Percentiles rank a stretch among this genome's conserved stretches.
phyloP scores from a whole-genome alignment of 768 basidiomycete genomes.

The Kwoniella botswanensis region DNA sequence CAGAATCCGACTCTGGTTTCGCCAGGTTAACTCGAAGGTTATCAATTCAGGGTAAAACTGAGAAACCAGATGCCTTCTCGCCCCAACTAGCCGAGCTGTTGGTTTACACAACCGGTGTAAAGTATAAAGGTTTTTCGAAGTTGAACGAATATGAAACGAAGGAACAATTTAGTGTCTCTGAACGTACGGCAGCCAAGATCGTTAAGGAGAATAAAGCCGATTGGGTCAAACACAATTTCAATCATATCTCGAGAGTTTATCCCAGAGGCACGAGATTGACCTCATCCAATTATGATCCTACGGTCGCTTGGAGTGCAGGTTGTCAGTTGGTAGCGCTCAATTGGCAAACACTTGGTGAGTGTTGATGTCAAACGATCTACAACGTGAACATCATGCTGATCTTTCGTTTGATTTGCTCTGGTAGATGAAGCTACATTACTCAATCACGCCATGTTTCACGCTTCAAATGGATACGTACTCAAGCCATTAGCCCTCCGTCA shows the following conservation, averaged over 20 bases:
- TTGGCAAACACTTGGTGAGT: slow-evolving; percentile 93
- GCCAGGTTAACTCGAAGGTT: slow-evolving; percentile 40
- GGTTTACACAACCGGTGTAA: slow-evolving; percentile 94
- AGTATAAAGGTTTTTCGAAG: slow-evolving; percentile 87
- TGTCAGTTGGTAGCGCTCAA: slow-evolving; percentile 91
- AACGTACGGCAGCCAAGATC: slow-evolving; percentile 76
- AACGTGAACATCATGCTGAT: background rate
- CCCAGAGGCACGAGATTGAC: slow-evolving; percentile 80
- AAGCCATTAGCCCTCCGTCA: slow-evolving; percentile 78
- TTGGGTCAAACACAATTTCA: slow-evolving; percentile 82
- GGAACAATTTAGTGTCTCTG: slow-evolving; percentile 92
- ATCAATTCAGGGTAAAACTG: slow-evolving; percentile 30
- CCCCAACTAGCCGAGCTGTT: slow-evolving; percentile 72
- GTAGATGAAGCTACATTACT: slow-evolving; percentile 86
- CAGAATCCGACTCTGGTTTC: slow-evolving; percentile 42
- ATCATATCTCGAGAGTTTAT: slow-evolving; percentile 82
- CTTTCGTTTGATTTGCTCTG: background rate
- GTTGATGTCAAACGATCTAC: background rate
- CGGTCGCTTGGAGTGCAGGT: slow-evolving; percentile 86
- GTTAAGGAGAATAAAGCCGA: slow-evolving; percentile 64
- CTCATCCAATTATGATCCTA: slow-evolving; percentile 86
- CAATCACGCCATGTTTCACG: slow-evolving; percentile 97
- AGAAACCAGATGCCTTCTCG: slow-evolving; percentile 62
- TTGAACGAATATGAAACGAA: slow-evolving; percentile 82
- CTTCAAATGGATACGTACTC: slow-evolving; percentile 84